These are phyloP conservation scores for Trichocladium uniseriatum DNA, from an alignment of 495 filamentous ascomycete species.

Conservation along the genomic window DNA sequence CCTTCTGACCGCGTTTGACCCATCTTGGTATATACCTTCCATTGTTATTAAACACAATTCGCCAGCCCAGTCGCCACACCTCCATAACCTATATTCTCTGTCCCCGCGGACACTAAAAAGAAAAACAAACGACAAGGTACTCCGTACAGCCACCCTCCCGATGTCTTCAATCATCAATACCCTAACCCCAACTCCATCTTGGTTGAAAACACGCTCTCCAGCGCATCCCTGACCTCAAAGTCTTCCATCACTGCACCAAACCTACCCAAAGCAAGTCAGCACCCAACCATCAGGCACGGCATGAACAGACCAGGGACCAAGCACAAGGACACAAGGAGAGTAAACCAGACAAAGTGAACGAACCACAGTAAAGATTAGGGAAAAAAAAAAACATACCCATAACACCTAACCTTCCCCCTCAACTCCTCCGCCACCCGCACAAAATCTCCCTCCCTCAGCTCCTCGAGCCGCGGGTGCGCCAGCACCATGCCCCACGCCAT, in stretches of 20 bases:
- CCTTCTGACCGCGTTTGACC: too few relatives aligned
- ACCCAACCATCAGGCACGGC: too few relatives aligned
- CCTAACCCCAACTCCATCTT: constrained; percentile 43
- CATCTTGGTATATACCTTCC: too few relatives aligned
- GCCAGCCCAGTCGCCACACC: too few relatives aligned
- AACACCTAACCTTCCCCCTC: constrained; percentile 75
- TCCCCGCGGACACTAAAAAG: too few relatives aligned
- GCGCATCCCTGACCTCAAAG: constrained; percentile 80
- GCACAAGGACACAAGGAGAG: too few relatives aligned
- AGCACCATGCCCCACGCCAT: constrained; percentile 86
- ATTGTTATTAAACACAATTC: too few relatives aligned
- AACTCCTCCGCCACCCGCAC: constrained; percentile 62
- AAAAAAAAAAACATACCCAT: constrained; percentile 58
- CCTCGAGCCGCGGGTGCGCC: constrained; percentile 54
- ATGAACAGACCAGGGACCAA: too few relatives aligned
- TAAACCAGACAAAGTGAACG: too few relatives aligned
- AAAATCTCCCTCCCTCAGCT: constrained; percentile 61
- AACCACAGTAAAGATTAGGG: neutral
- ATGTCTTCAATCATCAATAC: constrained; percentile 14
- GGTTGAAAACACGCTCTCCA: constrained; percentile 60
- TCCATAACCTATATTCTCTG: too few relatives aligned
- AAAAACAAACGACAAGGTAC: neutral
- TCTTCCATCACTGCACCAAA: constrained; percentile 84
- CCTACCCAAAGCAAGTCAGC: constrained; percentile 35
- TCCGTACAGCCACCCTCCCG: neutral